Evolutionary conservation across 345 rosid species (phyloP).

Genomic region (Ceriops tagal): DNA sequence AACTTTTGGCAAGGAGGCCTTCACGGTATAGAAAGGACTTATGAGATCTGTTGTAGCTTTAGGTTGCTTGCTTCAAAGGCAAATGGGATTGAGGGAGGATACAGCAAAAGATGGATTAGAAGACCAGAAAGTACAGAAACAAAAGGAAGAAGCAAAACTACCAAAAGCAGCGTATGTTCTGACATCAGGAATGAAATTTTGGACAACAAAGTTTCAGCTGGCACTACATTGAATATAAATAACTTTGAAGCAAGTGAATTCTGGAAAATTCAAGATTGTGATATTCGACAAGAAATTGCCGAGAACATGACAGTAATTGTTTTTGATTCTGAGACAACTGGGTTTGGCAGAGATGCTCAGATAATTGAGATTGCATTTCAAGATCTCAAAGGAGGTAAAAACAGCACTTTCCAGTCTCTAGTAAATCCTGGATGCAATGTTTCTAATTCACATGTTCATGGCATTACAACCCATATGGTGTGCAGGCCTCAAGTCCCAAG

Average conservation of each 20-base stretch:
- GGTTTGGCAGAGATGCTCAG: constrained; percentile 47
- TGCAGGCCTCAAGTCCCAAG: constrained; percentile 72
- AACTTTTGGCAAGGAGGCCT: constrained; percentile 43
- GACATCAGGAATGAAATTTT: constrained; percentile 34
- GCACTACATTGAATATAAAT: constrained; percentile 34
- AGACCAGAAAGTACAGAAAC: constrained; percentile 48
- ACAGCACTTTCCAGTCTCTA: constrained; percentile 80
- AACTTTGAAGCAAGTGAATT: constrained; percentile 32
- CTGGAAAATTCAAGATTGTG: constrained; percentile 35
- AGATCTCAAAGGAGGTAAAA: constrained; percentile 78
- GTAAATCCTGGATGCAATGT: constrained; percentile 53
- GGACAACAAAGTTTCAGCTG: constrained; percentile 45
- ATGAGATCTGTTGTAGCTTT: constrained; percentile 29
- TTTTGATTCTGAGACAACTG: constrained; percentile 79
- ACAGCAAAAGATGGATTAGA: constrained; percentile 53
- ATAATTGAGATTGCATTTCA: constrained; percentile 78
- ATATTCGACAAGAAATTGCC: constrained; percentile 47
- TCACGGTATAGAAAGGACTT: constrained; percentile 27
- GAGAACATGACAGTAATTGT: constrained; percentile 54
- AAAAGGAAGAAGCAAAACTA: constrained; percentile 32
- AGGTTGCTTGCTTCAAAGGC: constrained; percentile 42
- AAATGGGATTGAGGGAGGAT: constrained; percentile 48
- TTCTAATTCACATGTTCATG: constrained; percentile 46
- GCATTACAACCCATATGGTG: constrained; percentile 71
- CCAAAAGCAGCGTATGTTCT: constrained; percentile 32